Evolutionary conservation across 441 rosid genomes (phyloP), one percentile per base, ranked within the genome.

Genomic region (Jatropha multifida): DNA sequence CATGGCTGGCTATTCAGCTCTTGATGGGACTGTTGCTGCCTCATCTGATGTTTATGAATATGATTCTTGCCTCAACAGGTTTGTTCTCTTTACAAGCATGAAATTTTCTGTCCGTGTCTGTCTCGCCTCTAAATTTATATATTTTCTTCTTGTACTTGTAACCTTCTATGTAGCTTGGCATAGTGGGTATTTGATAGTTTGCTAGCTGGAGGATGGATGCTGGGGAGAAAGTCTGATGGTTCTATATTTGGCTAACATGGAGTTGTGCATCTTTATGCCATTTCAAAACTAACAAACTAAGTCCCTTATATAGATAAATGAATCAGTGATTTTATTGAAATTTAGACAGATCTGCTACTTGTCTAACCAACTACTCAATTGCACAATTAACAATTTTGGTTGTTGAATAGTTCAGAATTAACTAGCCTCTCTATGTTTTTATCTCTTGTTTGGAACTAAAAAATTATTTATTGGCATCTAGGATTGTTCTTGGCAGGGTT

Each of bases 21-120:
- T 71, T 76, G 86, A 83, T 9, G 94, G 92, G 54, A 79, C 90
- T 73, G 84, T 78, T 68, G 84, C 84, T 76, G 91, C 91, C 55
- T 91, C 93, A 8, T 81, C 92, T n/a, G 96, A 92, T 71, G 96
- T 86, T 79, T 92, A 92, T 73, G 91, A 90, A 85, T 94, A 87
- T 74, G 97, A 96, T 81, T 86, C 92, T 78, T 91, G 94, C 87
- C 94, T 94, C 76, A 94, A 94, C 87, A 90, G 99, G 99, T 96
- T 81, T n/a, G 87, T 81, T 77, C 49, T 55, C 55, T 71, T 9
- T 65, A 3, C 46, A 44, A 63, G 58, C 67, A 18, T 65, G 49
- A 41, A 46, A 10, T 2, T 38, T 58, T 68, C 6, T 27, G 27
- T 72, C 0, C 37, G 18, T 48, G 68, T 26, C 37, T 13, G 10